Percentiles rank a stretch among this genome's conserved stretches.
These are phyloP conservation scores for Erodium moschatum DNA, from an alignment of 441 rosid genomes.

Conservation along the genomic window DNA sequence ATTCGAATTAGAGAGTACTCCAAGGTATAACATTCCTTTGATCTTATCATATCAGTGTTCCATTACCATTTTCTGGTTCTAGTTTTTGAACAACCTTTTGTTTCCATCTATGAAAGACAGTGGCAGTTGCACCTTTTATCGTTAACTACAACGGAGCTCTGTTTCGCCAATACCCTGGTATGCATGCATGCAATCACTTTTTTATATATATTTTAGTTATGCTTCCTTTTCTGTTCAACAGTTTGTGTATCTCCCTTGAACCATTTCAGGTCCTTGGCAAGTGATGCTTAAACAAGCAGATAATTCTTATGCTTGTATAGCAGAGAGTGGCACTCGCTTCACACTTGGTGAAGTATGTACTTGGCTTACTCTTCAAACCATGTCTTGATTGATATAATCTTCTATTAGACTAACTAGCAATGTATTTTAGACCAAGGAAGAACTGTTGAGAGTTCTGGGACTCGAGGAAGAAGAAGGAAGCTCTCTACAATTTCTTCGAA, in stretches of 20 bases:
- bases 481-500: constrained; percentile 75
- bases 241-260: neutral
- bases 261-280: constrained; percentile 87
- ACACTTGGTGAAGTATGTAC: constrained; percentile 70
- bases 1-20: constrained; percentile 85
- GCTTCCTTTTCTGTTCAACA: neutral
- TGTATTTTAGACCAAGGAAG: constrained; percentile 72
- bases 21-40: constrained; percentile 45
- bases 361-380: constrained; percentile 5
- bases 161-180: constrained; percentile 89
- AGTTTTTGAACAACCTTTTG: constrained; percentile 24
- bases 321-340: constrained; percentile 78
- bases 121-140: constrained; percentile 75
- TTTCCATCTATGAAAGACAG: constrained; percentile 51
- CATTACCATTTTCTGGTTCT: constrained; percentile 14
- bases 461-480: constrained; percentile 88
- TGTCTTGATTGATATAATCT: constrained; percentile 14
- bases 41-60: constrained; percentile 7
- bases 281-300: constrained; percentile 93
- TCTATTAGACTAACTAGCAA: constrained; percentile 18
- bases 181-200: constrained; percentile 1
- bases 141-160: constrained; percentile 84
- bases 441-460: constrained; percentile 76
- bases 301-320: constrained; percentile 75
- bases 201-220: neutral